phyloP scores from a whole-genome alignment of 306 rosid genomes.

The Senna siamea region DNA sequence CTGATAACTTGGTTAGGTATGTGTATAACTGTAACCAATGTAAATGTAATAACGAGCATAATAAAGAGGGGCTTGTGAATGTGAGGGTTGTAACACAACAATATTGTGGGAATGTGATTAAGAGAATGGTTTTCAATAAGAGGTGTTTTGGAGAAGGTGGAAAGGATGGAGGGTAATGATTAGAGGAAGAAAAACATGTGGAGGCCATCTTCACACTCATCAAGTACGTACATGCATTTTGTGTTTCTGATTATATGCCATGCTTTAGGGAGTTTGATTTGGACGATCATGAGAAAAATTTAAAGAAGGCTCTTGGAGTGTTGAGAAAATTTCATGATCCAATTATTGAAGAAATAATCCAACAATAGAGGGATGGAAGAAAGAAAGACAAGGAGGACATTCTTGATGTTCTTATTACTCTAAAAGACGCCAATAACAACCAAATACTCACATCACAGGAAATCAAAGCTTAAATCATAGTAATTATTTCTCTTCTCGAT shows the following conservation, averaged over 20 bases:
- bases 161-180: neutral
- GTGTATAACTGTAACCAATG: no score
- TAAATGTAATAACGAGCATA: no score
- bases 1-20: neutral
- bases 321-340: neutral
- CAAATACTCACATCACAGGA: constrained; percentile 33
- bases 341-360: neutral
- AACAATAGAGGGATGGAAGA: neutral
- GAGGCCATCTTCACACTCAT: constrained; percentile 29
- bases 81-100: neutral
- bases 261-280: constrained; percentile 35
- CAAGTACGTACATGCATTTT: constrained; percentile 18
- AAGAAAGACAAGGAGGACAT: neutral
- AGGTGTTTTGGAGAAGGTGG: neutral
- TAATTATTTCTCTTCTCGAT: neutral
- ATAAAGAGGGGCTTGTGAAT: neutral
- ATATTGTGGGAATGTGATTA: neutral
- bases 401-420: neutral
- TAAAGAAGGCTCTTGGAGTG: constrained; percentile 23
- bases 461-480: constrained; percentile 37
- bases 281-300: constrained; percentile 26
- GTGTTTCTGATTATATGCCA: constrained; percentile 38
- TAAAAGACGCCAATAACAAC: constrained; percentile 7
- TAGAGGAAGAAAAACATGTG: constrained; percentile 1
- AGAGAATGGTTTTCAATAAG: neutral